Conservation (phyloP, 2,329 filamentous ascomycete species). For the Colletotrichum horii region DNA sequence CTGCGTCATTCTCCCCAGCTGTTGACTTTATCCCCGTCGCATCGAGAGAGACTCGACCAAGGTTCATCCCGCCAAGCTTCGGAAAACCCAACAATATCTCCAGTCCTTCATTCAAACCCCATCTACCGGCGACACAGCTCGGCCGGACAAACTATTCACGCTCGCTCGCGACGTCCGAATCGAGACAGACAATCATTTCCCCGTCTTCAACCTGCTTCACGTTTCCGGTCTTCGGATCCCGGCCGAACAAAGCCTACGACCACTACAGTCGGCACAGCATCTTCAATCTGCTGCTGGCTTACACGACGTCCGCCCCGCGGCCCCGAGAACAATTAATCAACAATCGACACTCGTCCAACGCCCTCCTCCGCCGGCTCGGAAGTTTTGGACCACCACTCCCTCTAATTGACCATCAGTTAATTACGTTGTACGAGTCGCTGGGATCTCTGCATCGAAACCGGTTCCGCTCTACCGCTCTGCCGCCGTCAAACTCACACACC, state of each 20-base stretch:
- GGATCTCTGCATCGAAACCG: not conserved
- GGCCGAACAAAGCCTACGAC: constrained; percentile 8
- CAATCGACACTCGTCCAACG: constrained; percentile 14
- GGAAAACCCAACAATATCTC: not conserved
- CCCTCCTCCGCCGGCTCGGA: constrained; percentile 14
- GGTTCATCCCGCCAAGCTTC: not conserved
- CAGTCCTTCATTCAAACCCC: not conserved
- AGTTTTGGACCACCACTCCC: not conserved
- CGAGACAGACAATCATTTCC: not conserved
- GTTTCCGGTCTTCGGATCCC: constrained; percentile 13
- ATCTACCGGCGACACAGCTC: not conserved
- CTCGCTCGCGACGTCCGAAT: not conserved
- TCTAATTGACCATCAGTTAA: not conserved
- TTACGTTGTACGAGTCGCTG: not conserved
- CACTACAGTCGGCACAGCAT: not conserved
- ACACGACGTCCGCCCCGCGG: not conserved
- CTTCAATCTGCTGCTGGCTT: not conserved
- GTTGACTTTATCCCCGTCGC: not conserved
- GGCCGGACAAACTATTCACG: constrained; percentile 2
- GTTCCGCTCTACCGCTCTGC: constrained; percentile 12
- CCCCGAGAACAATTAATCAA: constrained; percentile 9
- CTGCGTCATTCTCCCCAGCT: not conserved
- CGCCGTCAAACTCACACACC: not conserved
- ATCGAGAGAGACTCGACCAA: not conserved
- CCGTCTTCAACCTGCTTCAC: constrained; percentile 14